phyloP scores from a whole-genome alignment of 257 asterid genomes.

The Phtheirospermum japonicum region DNA sequence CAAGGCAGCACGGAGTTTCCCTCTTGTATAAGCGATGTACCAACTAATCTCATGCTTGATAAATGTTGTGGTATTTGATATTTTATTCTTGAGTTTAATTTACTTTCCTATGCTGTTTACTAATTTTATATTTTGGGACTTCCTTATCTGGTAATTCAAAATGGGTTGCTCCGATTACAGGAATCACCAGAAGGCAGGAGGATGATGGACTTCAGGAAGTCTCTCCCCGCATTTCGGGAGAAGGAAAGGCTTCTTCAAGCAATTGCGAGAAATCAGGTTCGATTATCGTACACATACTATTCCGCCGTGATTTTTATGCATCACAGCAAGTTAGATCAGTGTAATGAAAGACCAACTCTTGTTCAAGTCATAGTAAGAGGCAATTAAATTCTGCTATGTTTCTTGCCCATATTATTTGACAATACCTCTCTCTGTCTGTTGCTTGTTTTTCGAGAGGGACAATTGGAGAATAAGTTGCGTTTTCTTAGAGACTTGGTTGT shows the following conservation, averaged over 20 bases:
- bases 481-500: conserved; percentile 4
- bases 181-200: conserved; percentile 94
- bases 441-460: conserved; percentile 11
- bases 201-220: conserved; percentile 79
- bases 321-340: conserved; percentile 8
- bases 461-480: background rate
- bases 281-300: conserved; percentile 21
- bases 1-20: conserved; percentile 5
- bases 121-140: conserved; percentile 5
- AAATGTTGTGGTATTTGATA: conserved; percentile 6
- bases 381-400: conserved; percentile 2
- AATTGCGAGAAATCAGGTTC: conserved; percentile 91
- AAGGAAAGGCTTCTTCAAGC: conserved; percentile 94
- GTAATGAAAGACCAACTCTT: conserved; percentile 15
- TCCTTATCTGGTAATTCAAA: conserved; percentile 11
- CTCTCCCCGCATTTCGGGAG: conserved; percentile 91
- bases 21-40: conserved; percentile 18
- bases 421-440: conserved; percentile 6
- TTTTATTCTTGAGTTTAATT: conserved; percentile 6
- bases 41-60: conserved; percentile 7
- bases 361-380: conserved; percentile 9
- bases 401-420: background rate
- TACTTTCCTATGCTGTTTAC: conserved; percentile 1
- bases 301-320: conserved; percentile 16
- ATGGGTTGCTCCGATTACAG: conserved; percentile 36